A percentile compares a stretch with the other conserved stretches of the same genome.
Evolutionary conservation across 768 basidiomycete species (phyloP).

Genomic region (Glaciozyma martinii): DNA sequence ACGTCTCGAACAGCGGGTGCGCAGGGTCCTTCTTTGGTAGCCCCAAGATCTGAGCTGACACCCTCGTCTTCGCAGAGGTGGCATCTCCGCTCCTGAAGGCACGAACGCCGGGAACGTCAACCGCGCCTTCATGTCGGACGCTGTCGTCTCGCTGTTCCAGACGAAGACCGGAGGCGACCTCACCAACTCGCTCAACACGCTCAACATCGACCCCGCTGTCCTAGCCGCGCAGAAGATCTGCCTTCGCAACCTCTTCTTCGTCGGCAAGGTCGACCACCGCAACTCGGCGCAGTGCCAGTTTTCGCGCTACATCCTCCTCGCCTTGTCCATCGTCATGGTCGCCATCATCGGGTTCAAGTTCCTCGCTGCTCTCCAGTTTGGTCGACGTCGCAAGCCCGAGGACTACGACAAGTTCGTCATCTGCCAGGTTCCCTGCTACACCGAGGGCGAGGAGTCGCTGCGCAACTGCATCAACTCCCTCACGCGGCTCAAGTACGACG

Average conservation of each 20-base stretch:
- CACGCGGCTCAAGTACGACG: conserved; percentile 89
- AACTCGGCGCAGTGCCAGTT: conserved; percentile 86
- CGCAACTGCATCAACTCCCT: conserved; percentile 85
- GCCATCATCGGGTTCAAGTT: conserved; percentile 94
- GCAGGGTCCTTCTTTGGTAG: not conserved
- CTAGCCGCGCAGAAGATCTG: conserved; percentile 72
- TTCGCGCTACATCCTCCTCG: conserved; percentile 80
- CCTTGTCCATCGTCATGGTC: conserved; percentile 83
- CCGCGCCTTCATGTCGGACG: conserved; percentile 61
- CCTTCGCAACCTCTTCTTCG: conserved; percentile 81
- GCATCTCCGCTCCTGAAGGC: conserved; percentile 35
- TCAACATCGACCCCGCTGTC: conserved; percentile 54
- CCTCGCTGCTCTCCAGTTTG: conserved; percentile 79
- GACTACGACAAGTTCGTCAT: conserved; percentile 96
- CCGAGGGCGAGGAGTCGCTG: conserved; percentile 81
- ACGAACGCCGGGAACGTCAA: conserved; percentile 40
- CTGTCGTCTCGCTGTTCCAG: conserved; percentile 66
- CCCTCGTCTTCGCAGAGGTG: conserved; percentile 18
- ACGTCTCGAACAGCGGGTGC: conserved; percentile 54
- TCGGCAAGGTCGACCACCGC: conserved; percentile 86
- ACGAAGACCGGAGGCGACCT: conserved; percentile 66
- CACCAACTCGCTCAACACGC: conserved; percentile 59
- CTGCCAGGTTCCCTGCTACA: conserved; percentile 94
- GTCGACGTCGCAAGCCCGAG: conserved; percentile 69
- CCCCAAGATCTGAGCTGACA: not conserved